Evolutionary conservation across 495 filamentous ascomycete genomes (phyloP).

Genomic region (Friedmanniomyces simplex): DNA sequence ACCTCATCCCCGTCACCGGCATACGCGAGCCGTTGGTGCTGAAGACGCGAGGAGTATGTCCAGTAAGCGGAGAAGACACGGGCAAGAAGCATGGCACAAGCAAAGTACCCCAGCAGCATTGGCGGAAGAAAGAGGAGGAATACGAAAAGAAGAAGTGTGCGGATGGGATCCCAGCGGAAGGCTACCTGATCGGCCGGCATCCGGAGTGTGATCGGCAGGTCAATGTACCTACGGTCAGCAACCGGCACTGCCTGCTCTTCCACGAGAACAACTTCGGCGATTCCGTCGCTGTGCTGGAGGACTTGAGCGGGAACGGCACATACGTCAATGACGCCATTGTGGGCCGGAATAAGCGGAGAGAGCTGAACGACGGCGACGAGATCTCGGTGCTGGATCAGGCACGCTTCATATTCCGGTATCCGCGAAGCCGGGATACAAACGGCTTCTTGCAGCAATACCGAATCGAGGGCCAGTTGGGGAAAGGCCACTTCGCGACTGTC

Average conservation of each 20-base stretch:
- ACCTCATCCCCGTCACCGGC: conserved; percentile 70
- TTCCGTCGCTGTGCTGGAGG: conserved; percentile 72
- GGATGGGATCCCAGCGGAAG: conserved; percentile 55
- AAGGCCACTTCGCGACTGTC: conserved; percentile 94
- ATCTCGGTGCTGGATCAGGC: conserved; percentile 73
- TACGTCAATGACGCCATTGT: conserved; percentile 88
- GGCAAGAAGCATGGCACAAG: conserved; percentile 33
- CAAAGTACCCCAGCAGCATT: conserved; percentile 24
- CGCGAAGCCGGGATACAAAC: conserved; percentile 60
- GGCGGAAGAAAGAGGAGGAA: conserved; percentile 43
- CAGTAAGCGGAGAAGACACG: conserved; percentile 31
- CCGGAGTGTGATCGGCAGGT: conserved; percentile 84
- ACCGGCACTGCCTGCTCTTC: conserved; percentile 87
- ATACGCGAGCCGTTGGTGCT: conserved; percentile 64
- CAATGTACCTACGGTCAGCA: conserved; percentile 78
- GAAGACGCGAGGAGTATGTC: conserved; percentile 56
- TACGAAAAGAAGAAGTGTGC: conserved; percentile 50
- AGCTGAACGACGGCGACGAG: conserved; percentile 81
- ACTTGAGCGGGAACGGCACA: conserved; percentile 92
- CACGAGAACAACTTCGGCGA: conserved; percentile 75
- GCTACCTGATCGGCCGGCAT: conserved; percentile 86
- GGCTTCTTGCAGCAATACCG: conserved; percentile 80
- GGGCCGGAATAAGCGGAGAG: conserved; percentile 81
- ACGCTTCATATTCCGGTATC: conserved; percentile 84
- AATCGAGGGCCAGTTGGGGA: conserved; percentile 76